Evolutionary conservation across 2,329 filamentous ascomycete species (phyloP).

Genomic region (Sarocladium oryzae): DNA sequence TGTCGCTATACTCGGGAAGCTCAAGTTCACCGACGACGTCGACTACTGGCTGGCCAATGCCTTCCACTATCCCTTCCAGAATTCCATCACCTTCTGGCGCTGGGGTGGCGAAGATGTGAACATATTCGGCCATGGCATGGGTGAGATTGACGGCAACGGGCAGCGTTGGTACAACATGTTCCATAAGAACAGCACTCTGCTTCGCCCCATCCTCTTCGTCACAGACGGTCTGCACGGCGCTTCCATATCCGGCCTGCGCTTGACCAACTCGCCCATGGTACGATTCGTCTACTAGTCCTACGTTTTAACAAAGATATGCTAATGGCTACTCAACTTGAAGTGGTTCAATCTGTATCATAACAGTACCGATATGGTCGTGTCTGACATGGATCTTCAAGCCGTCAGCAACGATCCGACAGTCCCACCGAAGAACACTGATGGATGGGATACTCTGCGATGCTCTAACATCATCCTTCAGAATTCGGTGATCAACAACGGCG

Average conservation of each 20-base stretch:
- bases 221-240: conserved; percentile 51
- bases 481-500: conserved; percentile 56
- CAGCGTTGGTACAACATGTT: conserved; percentile 60
- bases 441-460: conserved; percentile 58
- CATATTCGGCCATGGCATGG: conserved; percentile 50
- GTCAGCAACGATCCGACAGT: conserved; percentile 39
- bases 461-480: conserved; percentile 60
- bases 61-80: conserved; percentile 61
- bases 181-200: conserved; percentile 46
- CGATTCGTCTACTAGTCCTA: neutral
- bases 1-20: conserved; percentile 46
- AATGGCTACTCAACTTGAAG: conserved; percentile 11
- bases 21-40: conserved; percentile 60
- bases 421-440: conserved; percentile 59
- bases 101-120: conserved; percentile 40
- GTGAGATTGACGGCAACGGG: conserved; percentile 52
- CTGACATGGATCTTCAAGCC: conserved; percentile 54
- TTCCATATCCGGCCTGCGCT: conserved; percentile 51
- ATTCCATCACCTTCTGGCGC: conserved; percentile 40
- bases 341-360: conserved; percentile 56
- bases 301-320: neutral
- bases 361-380: conserved; percentile 56
- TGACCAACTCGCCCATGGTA: conserved; percentile 47
- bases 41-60: conserved; percentile 61
- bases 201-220: conserved; percentile 53